A percentile compares a stretch with the other conserved stretches of the same genome.
Conservation (phyloP, 805 yeast genomes). For the Candida insectorum region DNA sequence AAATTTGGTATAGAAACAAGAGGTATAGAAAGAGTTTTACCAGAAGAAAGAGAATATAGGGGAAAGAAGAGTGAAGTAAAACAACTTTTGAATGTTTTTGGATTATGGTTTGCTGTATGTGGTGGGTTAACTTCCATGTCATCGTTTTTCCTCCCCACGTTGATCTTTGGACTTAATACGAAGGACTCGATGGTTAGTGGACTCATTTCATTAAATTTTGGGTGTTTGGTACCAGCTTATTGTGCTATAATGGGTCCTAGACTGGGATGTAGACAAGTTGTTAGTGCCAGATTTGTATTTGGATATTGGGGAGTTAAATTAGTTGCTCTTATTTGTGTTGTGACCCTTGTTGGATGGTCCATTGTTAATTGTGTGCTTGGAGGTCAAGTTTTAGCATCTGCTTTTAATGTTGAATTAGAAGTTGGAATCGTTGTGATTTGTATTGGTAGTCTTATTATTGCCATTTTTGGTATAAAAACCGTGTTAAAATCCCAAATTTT, state of each 20-base stretch:
- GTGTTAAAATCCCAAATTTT: conserved; percentile 26
- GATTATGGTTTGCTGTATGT: conserved; percentile 38
- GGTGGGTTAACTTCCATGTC: conserved; percentile 39
- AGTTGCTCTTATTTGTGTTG: conserved; percentile 26
- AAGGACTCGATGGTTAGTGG: conserved; percentile 29
- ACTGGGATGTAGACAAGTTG: conserved; percentile 38
- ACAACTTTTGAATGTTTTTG: conserved; percentile 28
- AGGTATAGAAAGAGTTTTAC: conserved; percentile 32
- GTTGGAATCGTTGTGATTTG: conserved; percentile 30
- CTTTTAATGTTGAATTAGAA: conserved; percentile 23
- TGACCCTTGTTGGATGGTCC: conserved; percentile 37
- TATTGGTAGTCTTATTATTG: conserved; percentile 23
- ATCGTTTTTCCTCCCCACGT: conserved; percentile 31
- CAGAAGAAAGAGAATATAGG: conserved; percentile 21
- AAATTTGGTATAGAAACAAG: conserved; percentile 28
- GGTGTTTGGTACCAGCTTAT: conserved; percentile 37
- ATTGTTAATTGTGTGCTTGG: conserved; percentile 37
- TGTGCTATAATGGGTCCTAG: conserved; percentile 36
- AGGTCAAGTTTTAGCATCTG: conserved; percentile 29
- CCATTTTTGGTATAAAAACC: conserved; percentile 31
- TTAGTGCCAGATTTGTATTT: conserved; percentile 32
- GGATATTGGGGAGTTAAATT: conserved; percentile 35
- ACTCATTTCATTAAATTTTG: conserved; percentile 24
- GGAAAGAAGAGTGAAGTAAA: conserved; percentile 7
- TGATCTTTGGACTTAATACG: conserved; percentile 24